Percentiles rank a stretch among this genome's conserved stretches.
Conservation (phyloP, 768 basidiomycete genomes). For the Strobilomyces confusus region DNA sequence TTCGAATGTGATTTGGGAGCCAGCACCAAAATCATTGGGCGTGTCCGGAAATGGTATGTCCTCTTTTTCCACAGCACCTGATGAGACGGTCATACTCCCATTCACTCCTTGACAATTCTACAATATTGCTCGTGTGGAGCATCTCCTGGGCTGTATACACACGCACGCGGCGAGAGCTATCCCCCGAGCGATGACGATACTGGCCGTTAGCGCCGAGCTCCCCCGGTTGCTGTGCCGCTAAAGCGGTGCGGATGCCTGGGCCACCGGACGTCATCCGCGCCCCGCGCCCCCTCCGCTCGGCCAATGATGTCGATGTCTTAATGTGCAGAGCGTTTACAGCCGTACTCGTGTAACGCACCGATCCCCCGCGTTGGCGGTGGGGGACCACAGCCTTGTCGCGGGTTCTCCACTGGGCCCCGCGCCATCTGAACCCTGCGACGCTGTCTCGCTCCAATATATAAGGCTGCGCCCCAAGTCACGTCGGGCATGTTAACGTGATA, state of each 20-base stretch:
- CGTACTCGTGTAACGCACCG: neutral
- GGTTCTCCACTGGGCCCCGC: conserved; percentile 8
- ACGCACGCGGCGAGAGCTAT: conserved; percentile 3
- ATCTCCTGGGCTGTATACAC: neutral
- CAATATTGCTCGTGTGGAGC: neutral
- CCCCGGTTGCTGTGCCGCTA: conserved; percentile 18
- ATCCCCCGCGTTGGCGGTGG: conserved; percentile 14
- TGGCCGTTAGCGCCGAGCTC: neutral
- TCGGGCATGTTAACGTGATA: conserved; percentile 17
- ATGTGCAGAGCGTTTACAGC: neutral
- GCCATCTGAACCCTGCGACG: neutral
- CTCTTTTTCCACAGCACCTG: conserved; percentile 17
- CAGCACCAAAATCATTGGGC: conserved; percentile 6
- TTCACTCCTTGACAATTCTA: neutral
- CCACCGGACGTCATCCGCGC: conserved; percentile 16
- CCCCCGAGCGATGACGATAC: neutral
- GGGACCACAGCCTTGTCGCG: conserved; percentile 20
- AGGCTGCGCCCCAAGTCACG: conserved; percentile 5
- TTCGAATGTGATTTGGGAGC: neutral
- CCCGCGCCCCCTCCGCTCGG: conserved; percentile 15
- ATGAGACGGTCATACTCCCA: neutral
- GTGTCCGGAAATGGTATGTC: conserved; percentile 20
- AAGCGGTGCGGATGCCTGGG: conserved; percentile 22
- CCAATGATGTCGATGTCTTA: neutral
- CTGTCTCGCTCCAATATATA: neutral